Evolutionary conservation across 352 stramenopile species (phyloP).

Genomic region (Pythium catenulatum): DNA sequence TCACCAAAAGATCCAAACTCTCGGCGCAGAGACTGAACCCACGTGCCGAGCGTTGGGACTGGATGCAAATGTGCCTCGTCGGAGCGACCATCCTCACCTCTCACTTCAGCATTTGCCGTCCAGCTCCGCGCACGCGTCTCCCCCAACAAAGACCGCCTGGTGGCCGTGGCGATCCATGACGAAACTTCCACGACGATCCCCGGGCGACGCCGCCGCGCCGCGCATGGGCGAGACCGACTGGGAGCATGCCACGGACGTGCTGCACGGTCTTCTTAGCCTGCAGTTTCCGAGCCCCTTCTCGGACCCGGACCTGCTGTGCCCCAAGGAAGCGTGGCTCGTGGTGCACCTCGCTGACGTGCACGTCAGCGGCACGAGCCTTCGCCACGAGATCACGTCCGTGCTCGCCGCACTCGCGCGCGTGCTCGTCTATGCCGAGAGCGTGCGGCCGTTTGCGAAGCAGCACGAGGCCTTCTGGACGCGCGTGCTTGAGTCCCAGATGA

Average conservation of each 20-base stretch:
- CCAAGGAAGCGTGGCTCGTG: constrained; percentile 8
- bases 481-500: background rate
- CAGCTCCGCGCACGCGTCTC: too few relatives aligned
- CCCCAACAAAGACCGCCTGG: too few relatives aligned
- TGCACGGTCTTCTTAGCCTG: background rate
- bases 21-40: too few relatives aligned
- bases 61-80: too few relatives aligned
- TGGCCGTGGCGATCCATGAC: too few relatives aligned
- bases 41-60: too few relatives aligned
- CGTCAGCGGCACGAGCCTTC: too few relatives aligned
- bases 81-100: too few relatives aligned
- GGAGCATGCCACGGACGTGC: background rate
- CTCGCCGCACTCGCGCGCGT: background rate
- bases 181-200: too few relatives aligned
- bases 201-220: too few relatives aligned
- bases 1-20: too few relatives aligned
- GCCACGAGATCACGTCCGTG: background rate
- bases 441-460: background rate
- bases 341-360: background rate
- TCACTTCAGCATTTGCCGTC: too few relatives aligned
- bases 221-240: background rate
- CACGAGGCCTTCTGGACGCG: background rate
- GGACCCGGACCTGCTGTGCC: background rate
- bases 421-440: background rate
- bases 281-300: background rate